A percentile compares a stretch with the other conserved stretches of the same genome.
These are phyloP conservation scores for Athelia psychrophila DNA, from an alignment of 1,284 basidiomycete species.

Conservation along the genomic window DNA sequence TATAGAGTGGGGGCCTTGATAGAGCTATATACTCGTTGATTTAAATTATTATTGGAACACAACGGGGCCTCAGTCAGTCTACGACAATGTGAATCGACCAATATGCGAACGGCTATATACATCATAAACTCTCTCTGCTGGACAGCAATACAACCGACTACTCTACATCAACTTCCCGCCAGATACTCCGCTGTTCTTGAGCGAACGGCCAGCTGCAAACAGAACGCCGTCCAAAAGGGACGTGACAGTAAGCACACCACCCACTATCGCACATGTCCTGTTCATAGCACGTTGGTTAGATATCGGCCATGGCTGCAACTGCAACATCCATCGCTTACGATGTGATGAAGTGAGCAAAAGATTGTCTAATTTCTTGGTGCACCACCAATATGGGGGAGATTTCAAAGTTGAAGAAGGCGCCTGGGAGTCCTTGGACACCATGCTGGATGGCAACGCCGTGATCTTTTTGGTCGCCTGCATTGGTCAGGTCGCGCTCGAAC, in stretches of 20 bases:
- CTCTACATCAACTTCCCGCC: background rate
- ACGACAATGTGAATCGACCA: no score
- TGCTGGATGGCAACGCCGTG: slow-evolving; percentile 82
- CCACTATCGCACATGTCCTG: slow-evolving; percentile 96
- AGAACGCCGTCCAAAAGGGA: slow-evolving; percentile 88
- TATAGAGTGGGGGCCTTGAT: slow-evolving; percentile 19
- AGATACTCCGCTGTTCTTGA: slow-evolving; percentile 54
- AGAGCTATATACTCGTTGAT: slow-evolving; percentile 2
- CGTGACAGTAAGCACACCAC: slow-evolving; percentile 94
- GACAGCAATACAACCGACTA: background rate
- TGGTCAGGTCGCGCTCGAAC: slow-evolving; percentile 88
- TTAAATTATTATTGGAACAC: no score
- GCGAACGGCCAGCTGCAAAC: slow-evolving; percentile 68
- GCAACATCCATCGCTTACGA: slow-evolving; percentile 61
- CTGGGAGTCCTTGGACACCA: slow-evolving; percentile 76
- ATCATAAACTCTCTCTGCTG: no score
- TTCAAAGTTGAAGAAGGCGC: slow-evolving; percentile 95
- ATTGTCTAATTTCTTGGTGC: slow-evolving; percentile 88
- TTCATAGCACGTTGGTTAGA: slow-evolving; percentile 4
- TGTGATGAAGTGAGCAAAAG: slow-evolving; percentile 96
- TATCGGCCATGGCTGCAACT: slow-evolving; percentile 2
- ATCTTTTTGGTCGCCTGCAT: slow-evolving; percentile 55
- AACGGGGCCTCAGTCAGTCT: no score
- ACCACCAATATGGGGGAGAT: slow-evolving; percentile 96
- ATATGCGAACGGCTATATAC: no score